These are phyloP conservation scores for Erythrobasidium yunnanense DNA, from an alignment of 768 basidiomycete genomes.

Conservation along the genomic window DNA sequence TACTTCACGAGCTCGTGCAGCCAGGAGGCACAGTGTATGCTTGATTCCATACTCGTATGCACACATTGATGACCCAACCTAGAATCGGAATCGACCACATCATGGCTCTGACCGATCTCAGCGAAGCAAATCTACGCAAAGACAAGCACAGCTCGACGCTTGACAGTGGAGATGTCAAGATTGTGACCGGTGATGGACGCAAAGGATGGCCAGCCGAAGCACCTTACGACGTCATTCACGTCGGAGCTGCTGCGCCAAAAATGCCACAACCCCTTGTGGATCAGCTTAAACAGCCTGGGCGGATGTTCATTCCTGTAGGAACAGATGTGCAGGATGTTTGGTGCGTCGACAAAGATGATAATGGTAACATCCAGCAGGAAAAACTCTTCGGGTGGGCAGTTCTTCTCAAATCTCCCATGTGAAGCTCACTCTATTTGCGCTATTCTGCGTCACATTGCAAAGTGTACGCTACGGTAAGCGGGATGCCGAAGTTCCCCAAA, in stretches of 20 bases:
- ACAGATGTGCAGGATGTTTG: slow-evolving; percentile 52
- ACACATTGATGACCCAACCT: slow-evolving; percentile 21
- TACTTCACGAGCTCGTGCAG: slow-evolving; percentile 61
- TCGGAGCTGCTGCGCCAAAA: slow-evolving; percentile 76
- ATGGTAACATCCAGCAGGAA: slow-evolving; percentile 56
- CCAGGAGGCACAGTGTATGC: slow-evolving; percentile 34
- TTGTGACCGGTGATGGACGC: slow-evolving; percentile 70
- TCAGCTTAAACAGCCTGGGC: slow-evolving; percentile 47
- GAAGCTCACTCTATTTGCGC: too few species aligned
- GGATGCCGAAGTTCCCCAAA: background rate
- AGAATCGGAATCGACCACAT: slow-evolving; percentile 82
- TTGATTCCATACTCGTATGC: slow-evolving; percentile 36
- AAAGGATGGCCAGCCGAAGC: slow-evolving; percentile 47
- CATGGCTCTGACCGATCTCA: slow-evolving; percentile 51
- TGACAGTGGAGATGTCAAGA: slow-evolving; percentile 51
- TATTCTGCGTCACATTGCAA: too few species aligned
- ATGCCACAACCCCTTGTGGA: slow-evolving; percentile 62
- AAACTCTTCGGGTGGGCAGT: slow-evolving; percentile 55
- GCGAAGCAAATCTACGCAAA: slow-evolving; percentile 50
- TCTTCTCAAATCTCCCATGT: slow-evolving; percentile 39
- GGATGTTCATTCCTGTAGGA: slow-evolving; percentile 89
- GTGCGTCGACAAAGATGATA: slow-evolving; percentile 64
- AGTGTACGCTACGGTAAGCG: slow-evolving; percentile 37
- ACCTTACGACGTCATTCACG: slow-evolving; percentile 70
- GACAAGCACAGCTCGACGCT: slow-evolving; percentile 56